Evolutionary conservation across 345 rosid genomes (phyloP).

Genomic region (Eutrema heterophyllum): DNA sequence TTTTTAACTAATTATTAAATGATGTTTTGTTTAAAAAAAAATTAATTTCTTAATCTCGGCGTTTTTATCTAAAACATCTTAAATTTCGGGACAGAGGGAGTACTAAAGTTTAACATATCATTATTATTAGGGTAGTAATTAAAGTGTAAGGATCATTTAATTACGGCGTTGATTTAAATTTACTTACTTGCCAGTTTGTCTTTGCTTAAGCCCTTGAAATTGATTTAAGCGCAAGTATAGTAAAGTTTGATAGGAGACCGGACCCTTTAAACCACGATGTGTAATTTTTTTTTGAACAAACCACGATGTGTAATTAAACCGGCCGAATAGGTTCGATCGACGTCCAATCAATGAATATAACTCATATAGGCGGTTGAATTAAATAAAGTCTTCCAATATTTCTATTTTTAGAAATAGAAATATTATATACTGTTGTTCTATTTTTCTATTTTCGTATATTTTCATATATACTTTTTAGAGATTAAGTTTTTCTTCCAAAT

Average conservation of each 20-base stretch:
- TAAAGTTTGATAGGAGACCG: background rate
- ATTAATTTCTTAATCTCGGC: no score
- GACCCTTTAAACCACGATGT: background rate
- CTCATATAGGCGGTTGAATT: no score
- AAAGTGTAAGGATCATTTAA: background rate
- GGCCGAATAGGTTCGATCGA: background rate
- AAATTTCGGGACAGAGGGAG: no score
- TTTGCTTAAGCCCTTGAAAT: background rate
- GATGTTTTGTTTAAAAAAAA: no score
- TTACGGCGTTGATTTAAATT: background rate
- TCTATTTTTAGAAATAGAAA: no score
- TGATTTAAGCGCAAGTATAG: background rate
- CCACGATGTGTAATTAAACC: background rate
- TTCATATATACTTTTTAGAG: background rate
- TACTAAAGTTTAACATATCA: background rate
- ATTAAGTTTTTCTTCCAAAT: background rate
- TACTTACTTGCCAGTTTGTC: background rate
- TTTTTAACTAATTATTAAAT: no score
- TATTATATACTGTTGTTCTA: no score
- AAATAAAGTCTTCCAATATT: no score
- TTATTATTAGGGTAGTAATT: background rate
- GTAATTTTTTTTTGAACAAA: background rate
- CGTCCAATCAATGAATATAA: no score
- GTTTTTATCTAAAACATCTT: no score
- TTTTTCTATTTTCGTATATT: no score